These are phyloP conservation scores for Allomyces macrogynus DNA, from an alignment of 192 early-diverging fungal species.

Conservation along the genomic window DNA sequence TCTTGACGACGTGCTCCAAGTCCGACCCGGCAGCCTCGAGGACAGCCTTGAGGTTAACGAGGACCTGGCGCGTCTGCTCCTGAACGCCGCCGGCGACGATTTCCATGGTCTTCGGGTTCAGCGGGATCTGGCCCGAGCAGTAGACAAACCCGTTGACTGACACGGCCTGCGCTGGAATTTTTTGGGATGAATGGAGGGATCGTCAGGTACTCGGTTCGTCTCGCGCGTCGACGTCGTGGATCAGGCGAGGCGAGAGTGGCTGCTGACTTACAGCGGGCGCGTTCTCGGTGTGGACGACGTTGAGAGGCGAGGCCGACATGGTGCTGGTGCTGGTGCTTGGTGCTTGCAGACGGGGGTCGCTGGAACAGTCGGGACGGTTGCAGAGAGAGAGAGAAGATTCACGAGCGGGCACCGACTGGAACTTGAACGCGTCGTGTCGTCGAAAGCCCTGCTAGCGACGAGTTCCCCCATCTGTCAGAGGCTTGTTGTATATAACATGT, in stretches of 20 bases:
- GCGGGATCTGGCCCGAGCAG: conserved; percentile 4
- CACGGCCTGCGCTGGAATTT: conserved; percentile 4
- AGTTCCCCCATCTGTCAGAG: no score
- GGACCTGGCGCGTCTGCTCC: conserved; percentile 20
- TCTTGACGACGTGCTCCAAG: conserved; percentile 78
- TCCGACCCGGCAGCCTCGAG: conserved; percentile 56
- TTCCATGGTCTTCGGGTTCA: conserved; percentile 1
- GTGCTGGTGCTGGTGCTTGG: background rate
- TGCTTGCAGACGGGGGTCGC: no score
- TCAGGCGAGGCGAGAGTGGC: background rate
- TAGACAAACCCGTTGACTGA: conserved; percentile 6
- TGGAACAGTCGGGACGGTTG: no score
- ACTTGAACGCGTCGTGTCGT: no score
- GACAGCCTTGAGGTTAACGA: conserved; percentile 70
- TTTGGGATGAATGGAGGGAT: no score
- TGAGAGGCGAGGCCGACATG: background rate
- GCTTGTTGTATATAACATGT: no score
- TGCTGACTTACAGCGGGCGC: conserved; percentile 34
- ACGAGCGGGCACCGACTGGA: no score
- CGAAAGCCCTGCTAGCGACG: no score
- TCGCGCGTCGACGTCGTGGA: background rate
- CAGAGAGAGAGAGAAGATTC: no score
- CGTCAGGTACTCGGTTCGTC: background rate
- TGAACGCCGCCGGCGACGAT: conserved; percentile 2
- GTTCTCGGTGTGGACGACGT: conserved; percentile 25